phyloP scores from a whole-genome alignment of 2,329 filamentous ascomycete genomes.

The Trichoderma sp. region DNA sequence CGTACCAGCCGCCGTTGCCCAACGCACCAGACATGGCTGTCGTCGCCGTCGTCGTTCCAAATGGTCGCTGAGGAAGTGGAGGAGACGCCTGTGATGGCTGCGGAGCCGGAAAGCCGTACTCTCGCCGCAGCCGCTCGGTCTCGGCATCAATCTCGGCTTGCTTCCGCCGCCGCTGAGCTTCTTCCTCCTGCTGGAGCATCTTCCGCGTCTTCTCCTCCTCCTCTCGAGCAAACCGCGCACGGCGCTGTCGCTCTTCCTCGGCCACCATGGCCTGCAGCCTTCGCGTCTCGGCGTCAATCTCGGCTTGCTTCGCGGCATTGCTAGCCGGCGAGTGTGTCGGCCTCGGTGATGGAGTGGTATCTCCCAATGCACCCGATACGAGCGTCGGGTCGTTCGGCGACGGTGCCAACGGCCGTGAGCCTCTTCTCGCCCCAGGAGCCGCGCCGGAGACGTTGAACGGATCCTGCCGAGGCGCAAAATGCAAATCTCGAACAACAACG shows the following conservation, averaged over 20 bases:
- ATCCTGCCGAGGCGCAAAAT: constrained; percentile 63
- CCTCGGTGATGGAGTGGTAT: constrained; percentile 28
- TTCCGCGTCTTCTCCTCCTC: constrained; percentile 56
- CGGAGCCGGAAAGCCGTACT: constrained; percentile 61
- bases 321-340: constrained; percentile 23
- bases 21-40: constrained; percentile 16
- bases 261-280: constrained; percentile 58
- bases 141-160: constrained; percentile 69
- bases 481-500: constrained; percentile 64
- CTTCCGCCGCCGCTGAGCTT: constrained; percentile 49
- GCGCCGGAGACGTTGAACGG: constrained; percentile 70
- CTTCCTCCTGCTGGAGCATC: constrained; percentile 65
- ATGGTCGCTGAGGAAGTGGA: constrained; percentile 34
- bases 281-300: constrained; percentile 73
- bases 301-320: constrained; percentile 33
- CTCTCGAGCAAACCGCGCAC: constrained; percentile 56
- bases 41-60: neutral
- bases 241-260: constrained; percentile 49
- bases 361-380: constrained; percentile 40
- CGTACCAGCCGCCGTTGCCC: constrained; percentile 19
- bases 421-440: constrained; percentile 27
- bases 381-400: constrained; percentile 20
- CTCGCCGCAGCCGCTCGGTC: constrained; percentile 71
- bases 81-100: constrained; percentile 29
- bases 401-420: constrained; percentile 40